phyloP scores from a whole-genome alignment of 352 stramenopile species.

The Globisporangium spiculum region DNA sequence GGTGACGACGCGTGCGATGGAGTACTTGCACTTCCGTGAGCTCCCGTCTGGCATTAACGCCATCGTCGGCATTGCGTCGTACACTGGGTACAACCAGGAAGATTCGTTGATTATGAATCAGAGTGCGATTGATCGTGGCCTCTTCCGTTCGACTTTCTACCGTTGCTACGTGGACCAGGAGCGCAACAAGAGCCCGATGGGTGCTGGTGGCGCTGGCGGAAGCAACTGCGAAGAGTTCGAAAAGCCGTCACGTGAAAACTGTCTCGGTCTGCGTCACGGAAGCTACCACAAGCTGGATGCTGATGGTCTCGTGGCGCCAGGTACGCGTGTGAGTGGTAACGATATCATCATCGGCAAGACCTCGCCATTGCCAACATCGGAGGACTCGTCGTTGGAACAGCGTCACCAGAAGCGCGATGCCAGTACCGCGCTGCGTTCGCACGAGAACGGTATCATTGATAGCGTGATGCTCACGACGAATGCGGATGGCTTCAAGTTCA shows the following conservation, averaged over 20 bases:
- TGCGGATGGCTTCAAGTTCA: slow-evolving; percentile 96
- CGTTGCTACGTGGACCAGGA: slow-evolving; percentile 97
- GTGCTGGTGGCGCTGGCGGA: slow-evolving; percentile 53
- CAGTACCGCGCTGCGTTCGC: slow-evolving; percentile 95
- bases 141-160: slow-evolving; percentile 99
- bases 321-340: slow-evolving; percentile 95
- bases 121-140: slow-evolving; percentile 97
- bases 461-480: slow-evolving; percentile 99
- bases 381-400: slow-evolving; percentile 80
- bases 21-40: slow-evolving; percentile 98
- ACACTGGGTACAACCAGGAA: slow-evolving; percentile 98
- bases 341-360: slow-evolving; percentile 99
- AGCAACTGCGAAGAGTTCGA: slow-evolving; percentile 93
- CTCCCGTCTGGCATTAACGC: slow-evolving; percentile 99
- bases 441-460: slow-evolving; percentile 99
- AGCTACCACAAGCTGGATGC: slow-evolving; percentile 99
- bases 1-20: slow-evolving; percentile 98
- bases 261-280: slow-evolving; percentile 92
- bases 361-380: slow-evolving; percentile 80
- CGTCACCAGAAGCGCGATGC: slow-evolving; percentile 96
- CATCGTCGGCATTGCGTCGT: slow-evolving; percentile 88
- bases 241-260: slow-evolving; percentile 94
- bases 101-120: slow-evolving; percentile 99
- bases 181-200: slow-evolving; percentile 81
- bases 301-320: slow-evolving; percentile 96